Conservation (phyloP, 164 flowering plant genomes). For the Vitis rupestris region DNA sequence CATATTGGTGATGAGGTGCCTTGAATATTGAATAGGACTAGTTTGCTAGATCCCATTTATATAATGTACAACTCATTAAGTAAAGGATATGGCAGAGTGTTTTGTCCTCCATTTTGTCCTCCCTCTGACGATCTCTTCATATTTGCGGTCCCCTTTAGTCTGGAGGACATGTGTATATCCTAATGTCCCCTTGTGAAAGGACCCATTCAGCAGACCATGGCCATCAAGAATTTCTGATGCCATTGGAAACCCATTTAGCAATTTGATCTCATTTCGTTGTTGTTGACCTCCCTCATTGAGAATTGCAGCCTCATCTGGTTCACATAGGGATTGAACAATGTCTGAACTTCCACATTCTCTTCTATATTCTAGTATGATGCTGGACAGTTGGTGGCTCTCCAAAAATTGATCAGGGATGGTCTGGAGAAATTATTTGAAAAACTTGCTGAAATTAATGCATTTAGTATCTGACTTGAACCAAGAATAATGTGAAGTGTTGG, state of each 20-base stretch:
- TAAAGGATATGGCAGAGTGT: constrained; percentile 17
- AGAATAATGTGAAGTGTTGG: background rate
- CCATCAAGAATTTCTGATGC: constrained; percentile 35
- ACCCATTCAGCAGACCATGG: constrained; percentile 23
- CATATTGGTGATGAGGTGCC: background rate
- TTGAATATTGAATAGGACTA: too few relatives aligned
- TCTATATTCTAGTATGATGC: constrained; percentile 53
- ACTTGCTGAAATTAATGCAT: background rate
- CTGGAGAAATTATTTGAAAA: constrained; percentile 28
- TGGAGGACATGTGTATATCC: constrained; percentile 59
- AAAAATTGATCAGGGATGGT: constrained; percentile 49
- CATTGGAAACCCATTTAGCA: constrained; percentile 31
- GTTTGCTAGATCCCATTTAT: background rate
- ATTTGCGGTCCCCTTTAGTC: constrained; percentile 30
- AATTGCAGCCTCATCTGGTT: constrained; percentile 43
- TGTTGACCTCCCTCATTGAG: constrained; percentile 14
- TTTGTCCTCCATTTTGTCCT: constrained; percentile 58
- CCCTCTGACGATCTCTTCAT: constrained; percentile 65
- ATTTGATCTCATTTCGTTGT: background rate
- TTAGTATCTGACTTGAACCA: background rate
- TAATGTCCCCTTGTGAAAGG: constrained; percentile 28
- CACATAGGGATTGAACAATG: constrained; percentile 55
- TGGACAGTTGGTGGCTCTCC: constrained; percentile 54
- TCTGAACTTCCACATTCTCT: constrained; percentile 69
- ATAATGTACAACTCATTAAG: background rate